These are phyloP conservation scores for Grosmannia serpens DNA, from an alignment of 2,329 filamentous ascomycete genomes.

Conservation along the genomic window DNA sequence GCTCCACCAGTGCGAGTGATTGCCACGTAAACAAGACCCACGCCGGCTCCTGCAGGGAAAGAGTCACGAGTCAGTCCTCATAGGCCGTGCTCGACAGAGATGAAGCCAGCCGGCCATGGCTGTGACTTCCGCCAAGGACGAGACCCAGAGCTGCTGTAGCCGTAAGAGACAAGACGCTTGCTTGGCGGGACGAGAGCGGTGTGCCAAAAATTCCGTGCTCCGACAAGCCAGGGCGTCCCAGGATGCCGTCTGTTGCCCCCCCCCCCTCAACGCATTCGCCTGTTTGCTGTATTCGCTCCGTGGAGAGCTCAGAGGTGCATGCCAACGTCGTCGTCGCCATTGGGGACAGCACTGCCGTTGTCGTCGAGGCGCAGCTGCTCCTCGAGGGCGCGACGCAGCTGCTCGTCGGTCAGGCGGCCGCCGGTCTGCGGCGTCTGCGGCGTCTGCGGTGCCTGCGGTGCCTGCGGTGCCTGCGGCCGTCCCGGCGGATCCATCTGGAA, in stretches of 20 bases:
- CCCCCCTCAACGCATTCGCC: too few relatives aligned
- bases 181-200: not conserved
- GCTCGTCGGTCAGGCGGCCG: constrained; percentile 44
- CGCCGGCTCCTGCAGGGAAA: not conserved
- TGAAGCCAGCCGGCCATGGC: not conserved
- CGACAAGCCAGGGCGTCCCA: not conserved
- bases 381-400: constrained; percentile 44
- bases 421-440: constrained; percentile 16
- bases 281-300: too few relatives aligned
- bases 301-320: not conserved
- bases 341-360: too few relatives aligned
- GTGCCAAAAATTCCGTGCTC: not conserved
- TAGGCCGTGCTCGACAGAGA: not conserved
- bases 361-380: constrained; percentile 37
- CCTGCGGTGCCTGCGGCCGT: not conserved
- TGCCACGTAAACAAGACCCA: not conserved
- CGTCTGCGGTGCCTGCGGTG: not conserved
- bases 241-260: too few relatives aligned
- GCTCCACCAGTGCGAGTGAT: not conserved
- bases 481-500: constrained; percentile 28
- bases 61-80: too few relatives aligned
- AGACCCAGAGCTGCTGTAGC: not conserved
- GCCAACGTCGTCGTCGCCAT: not conserved
- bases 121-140: not conserved
- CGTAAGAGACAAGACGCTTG: not conserved